Percentiles rank a stretch among this genome's conserved stretches.
These are phyloP conservation scores for Trichosporon coremiiforme DNA, from an alignment of 1,284 basidiomycete genomes.

Conservation along the genomic window DNA sequence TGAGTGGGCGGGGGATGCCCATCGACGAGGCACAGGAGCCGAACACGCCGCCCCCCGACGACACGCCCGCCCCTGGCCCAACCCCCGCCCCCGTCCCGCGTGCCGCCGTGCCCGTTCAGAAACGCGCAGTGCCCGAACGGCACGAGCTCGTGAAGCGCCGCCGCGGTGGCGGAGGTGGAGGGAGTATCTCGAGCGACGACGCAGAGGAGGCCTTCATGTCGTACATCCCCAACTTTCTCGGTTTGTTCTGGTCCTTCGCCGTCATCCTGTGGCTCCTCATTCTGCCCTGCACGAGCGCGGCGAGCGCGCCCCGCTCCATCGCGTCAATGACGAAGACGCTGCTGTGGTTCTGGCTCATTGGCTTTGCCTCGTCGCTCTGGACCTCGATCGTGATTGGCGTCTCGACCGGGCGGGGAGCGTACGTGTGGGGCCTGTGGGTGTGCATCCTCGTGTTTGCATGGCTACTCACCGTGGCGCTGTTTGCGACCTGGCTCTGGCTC, in stretches of 20 bases:
- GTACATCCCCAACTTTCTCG: background rate
- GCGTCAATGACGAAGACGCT: background rate
- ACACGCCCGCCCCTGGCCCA: too few species aligned
- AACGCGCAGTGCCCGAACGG: too few species aligned
- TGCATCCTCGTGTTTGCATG: background rate
- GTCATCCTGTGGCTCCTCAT: background rate
- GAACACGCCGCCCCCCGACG: too few species aligned
- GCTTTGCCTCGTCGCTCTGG: background rate
- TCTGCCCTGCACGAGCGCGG: background rate
- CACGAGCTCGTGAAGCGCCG: too few species aligned
- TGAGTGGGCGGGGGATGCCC: too few species aligned
- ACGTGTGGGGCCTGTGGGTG: background rate
- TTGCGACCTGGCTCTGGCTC: background rate
- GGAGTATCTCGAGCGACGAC: background rate
- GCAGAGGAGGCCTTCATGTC: background rate
- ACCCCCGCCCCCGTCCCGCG: too few species aligned
- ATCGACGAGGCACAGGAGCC: too few species aligned
- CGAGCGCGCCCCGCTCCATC: background rate
- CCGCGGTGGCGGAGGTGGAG: too few species aligned
- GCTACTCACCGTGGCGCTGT: background rate
- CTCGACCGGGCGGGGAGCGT: background rate
- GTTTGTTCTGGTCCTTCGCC: background rate
- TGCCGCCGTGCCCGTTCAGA: too few species aligned
- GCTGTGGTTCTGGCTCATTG: background rate
- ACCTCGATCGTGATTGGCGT: background rate